A percentile compares a stretch with the other conserved stretches of the same genome.
Conservation (phyloP, 352 stramenopile genomes). For the Phytophthora ohioensis region DNA sequence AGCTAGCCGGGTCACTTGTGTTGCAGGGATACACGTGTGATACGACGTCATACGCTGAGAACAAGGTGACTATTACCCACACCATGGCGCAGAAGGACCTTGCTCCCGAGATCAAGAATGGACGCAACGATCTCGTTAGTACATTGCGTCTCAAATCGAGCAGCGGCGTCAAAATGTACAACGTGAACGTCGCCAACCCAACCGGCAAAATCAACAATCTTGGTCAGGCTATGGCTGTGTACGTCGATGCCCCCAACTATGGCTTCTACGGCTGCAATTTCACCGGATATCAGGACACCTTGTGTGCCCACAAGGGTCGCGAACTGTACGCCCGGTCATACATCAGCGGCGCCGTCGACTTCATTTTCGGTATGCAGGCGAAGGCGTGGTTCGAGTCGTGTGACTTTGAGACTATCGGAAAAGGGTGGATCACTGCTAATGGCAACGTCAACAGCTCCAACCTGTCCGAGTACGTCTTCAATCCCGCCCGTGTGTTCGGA, state of each 20-base stretch:
- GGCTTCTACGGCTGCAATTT: constrained; percentile 10
- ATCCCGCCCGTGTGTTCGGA: constrained; percentile 5
- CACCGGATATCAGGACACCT: background rate
- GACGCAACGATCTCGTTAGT: constrained; percentile 2
- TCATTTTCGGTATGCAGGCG: constrained; percentile 7
- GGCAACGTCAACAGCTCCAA: constrained; percentile 7
- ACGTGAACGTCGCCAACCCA: constrained; percentile 11
- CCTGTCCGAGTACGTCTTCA: constrained; percentile 15
- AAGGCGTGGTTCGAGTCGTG: constrained; percentile 18
- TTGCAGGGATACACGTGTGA: constrained; percentile 11
- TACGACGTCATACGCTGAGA: constrained; percentile 10
- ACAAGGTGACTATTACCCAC: constrained; percentile 16
- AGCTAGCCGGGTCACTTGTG: background rate
- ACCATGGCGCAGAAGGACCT: constrained; percentile 8
- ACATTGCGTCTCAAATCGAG: constrained; percentile 9
- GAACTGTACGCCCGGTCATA: background rate
- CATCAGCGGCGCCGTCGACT: constrained; percentile 7
- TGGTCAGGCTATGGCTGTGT: constrained; percentile 7
- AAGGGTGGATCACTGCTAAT: constrained; percentile 15
- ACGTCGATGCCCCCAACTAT: constrained; percentile 6
- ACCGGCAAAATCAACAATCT: constrained; percentile 7
- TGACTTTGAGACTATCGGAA: constrained; percentile 13
- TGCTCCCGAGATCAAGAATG: constrained; percentile 4
- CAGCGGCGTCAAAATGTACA: constrained; percentile 13
- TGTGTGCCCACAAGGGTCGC: background rate